Evolutionary conservation across 371 early-diverging fungal species (phyloP).

Genomic region (Umbelopsis sp.): DNA sequence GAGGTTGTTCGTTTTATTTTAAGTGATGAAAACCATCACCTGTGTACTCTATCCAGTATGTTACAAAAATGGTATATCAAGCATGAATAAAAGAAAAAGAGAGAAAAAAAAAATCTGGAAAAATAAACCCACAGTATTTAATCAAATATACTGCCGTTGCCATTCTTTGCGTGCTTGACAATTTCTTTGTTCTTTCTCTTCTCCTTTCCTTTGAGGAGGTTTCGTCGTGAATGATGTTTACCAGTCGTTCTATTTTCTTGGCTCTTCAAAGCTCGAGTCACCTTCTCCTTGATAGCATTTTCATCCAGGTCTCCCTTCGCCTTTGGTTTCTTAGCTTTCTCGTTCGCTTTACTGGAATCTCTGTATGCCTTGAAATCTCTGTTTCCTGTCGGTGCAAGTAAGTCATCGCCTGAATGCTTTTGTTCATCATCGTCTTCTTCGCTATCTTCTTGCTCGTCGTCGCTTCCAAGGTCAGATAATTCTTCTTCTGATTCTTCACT

Average conservation of each 20-base stretch:
- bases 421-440: conserved; percentile 33
- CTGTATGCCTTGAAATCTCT: conserved; percentile 62
- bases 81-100: background rate
- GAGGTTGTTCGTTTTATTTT: background rate
- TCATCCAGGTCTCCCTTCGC: conserved; percentile 46
- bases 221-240: conserved; percentile 42
- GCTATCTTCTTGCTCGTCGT: conserved; percentile 33
- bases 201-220: conserved; percentile 60
- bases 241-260: conserved; percentile 37
- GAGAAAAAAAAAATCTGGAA: background rate
- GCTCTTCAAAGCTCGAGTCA: conserved; percentile 50
- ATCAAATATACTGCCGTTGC: conserved; percentile 48
- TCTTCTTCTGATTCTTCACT: conserved; percentile 30
- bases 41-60: conserved; percentile 18
- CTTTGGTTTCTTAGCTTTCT: conserved; percentile 29
- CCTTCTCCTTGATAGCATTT: conserved; percentile 62
- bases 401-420: conserved; percentile 27
- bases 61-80: conserved; percentile 17
- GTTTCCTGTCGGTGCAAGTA: conserved; percentile 51
- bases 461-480: conserved; percentile 16
- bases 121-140: conserved; percentile 19
- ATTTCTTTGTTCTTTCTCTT: conserved; percentile 54
- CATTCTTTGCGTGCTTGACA: conserved; percentile 31
- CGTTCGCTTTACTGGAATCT: conserved; percentile 33
- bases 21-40: conserved; percentile 1